Base-by-base conservation (phyloP, 2,329 filamentous ascomycete species). In the Cercospora sesami region DNA sequence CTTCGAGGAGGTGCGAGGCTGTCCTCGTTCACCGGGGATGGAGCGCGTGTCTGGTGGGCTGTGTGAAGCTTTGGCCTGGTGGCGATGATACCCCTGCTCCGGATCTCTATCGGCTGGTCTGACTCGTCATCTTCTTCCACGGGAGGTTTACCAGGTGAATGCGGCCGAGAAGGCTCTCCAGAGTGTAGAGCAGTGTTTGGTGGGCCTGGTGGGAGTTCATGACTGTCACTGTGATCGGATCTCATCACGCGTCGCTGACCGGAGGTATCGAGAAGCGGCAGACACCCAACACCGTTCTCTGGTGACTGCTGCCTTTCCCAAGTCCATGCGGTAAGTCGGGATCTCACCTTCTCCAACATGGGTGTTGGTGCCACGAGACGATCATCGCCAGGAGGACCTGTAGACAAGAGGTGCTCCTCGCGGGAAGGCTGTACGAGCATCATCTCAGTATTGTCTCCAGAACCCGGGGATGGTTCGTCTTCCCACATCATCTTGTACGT, bases 311-410 rank as follows among this genome's bases (percentile, higher is more conserved):
- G 70, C 53, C 61, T 65, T 26, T 71, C 72, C 71, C 69, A 74
- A 2, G 69, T 73, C 75, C 75, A 76, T 1, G 69, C 73, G 1
- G 72, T 70, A 12, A 76, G 73, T 58, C 72, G 75, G 3, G 70
- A 73, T 66, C 70, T 73, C 9, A 73, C 69, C 23, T 68, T 70
- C 9, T 73, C 71, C 45, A 76, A 70, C 26, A 69, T 65, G 31
- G 70, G 66, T 16, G 60, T 67, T 23, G 62, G 64, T 9, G 36
- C 55, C 18, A 42, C 18, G 28, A 21, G 21, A 55, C 28, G 28
- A 2, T 30, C 14, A n/a, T 39, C 30, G 16, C 39, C 16, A 21
- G 45, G 23, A 9, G 10, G 12, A 7, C 6, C 58, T 39, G 14
- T 48, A 21, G 21, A 16, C 14, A 36, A 36, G 30, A 55, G 53